Evolutionary conservation across 1,284 basidiomycete genomes (phyloP), one percentile per base, ranked within the genome.

Genomic region (Xerocomus cyaneibrunnescens): DNA sequence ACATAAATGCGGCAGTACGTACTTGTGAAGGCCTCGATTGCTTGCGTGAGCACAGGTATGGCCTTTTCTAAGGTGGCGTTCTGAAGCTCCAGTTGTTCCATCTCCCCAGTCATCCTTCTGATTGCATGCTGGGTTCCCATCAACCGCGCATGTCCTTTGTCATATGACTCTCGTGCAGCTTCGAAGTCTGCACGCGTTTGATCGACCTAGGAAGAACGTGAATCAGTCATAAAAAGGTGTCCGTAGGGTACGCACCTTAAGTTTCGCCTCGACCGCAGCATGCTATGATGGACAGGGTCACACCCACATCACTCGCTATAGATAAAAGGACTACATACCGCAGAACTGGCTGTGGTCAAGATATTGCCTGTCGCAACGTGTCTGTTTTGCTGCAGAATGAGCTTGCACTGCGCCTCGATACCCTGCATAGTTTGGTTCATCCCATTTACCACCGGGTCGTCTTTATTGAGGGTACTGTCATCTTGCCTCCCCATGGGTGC

Each of bases 1-100:
- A 35, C 2, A 16, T 4, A n/a, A n/a, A 7, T 12, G 17, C 10
- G 5, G 38, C n/a, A 14, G 34, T 13, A 55, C 57, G 9, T 7
- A 61, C 59, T 52, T 7, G 59, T 58, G 9, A 62, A 60, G 7
- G 51, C 46, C 25, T 55, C 60, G 46, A 62, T 45, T 12, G 57
- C 59, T 48, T 55, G 48, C 45, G 50, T 48, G 25, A 60, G 57
- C 16, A 60, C 54, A 1, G 54, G 58, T 0, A 60, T 12, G 14
- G 57, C 62, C 22, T 62, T 57, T 35, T 57, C 51, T 40, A 60
- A 19, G 2, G 58, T 60, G 3, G 60, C 57, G 8, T 60, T 60
- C 48, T 62, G 57, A 22, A 62, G 21, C 10, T 51, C 62, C 28
- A 60, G 3, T 23, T 47, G 48, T 7, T 59, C 62, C 59, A 60